A percentile compares a stretch with the other conserved stretches of the same genome.
Conservation (phyloP, 371 early-diverging fungal species). For the Smittium mucronatum region DNA sequence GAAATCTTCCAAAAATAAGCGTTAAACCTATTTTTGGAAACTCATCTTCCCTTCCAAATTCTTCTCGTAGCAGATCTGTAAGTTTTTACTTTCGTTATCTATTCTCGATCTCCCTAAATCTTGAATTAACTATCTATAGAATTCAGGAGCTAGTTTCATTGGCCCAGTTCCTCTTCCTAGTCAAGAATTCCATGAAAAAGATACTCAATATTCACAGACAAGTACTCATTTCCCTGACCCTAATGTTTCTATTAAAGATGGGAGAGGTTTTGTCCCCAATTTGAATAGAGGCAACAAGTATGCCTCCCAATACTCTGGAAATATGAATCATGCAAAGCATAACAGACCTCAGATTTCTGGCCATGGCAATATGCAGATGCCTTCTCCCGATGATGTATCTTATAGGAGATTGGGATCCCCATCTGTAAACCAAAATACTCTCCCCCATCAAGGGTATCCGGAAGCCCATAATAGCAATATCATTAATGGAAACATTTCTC, state of each 20-base stretch:
- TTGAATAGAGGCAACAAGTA: background rate
- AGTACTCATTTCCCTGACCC: background rate
- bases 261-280: background rate
- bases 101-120: background rate
- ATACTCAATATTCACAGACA: background rate
- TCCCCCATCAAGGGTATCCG: background rate
- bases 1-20: constrained; percentile 3
- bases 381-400: background rate
- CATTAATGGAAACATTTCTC: background rate
- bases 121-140: constrained; percentile 1
- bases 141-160: background rate
- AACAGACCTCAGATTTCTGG: background rate
- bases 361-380: background rate
- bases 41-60: background rate
- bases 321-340: background rate
- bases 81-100: background rate
- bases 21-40: constrained; percentile 12
- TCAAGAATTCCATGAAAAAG: background rate
- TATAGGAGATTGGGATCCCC: background rate
- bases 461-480: background rate
- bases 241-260: background rate
- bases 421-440: background rate
- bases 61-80: background rate
- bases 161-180: constrained; percentile 11
- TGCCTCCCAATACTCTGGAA: background rate